A percentile compares a stretch with the other conserved stretches of the same genome.
These are phyloP conservation scores for Rugonectria rugulosa DNA, from an alignment of 2,329 filamentous ascomycete genomes.

Conservation along the genomic window DNA sequence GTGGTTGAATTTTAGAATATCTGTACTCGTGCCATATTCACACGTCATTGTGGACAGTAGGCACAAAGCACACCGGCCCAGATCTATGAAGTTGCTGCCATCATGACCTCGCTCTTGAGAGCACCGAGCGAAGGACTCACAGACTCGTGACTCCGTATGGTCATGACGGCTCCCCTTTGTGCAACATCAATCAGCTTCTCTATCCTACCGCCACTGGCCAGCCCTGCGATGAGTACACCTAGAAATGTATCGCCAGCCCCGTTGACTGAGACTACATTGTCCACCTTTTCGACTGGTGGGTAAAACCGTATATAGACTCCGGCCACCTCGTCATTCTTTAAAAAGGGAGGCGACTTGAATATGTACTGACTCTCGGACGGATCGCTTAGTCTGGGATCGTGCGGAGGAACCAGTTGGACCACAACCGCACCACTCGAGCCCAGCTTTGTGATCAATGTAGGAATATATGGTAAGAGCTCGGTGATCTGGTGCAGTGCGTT, in stretches of 20 bases:
- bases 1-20: too few species aligned
- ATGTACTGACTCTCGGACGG: slow-evolving; percentile 73
- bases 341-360: slow-evolving; percentile 67
- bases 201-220: slow-evolving; percentile 66
- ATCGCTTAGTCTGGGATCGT: slow-evolving; percentile 72
- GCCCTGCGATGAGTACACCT: slow-evolving; percentile 79
- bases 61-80: too few species aligned
- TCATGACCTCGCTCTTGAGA: too few species aligned
- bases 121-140: too few species aligned
- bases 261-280: slow-evolving; percentile 86
- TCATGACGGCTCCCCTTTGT: slow-evolving; percentile 81
- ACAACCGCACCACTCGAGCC: slow-evolving; percentile 79
- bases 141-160: slow-evolving; percentile 76
- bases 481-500: too few species aligned
- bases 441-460: slow-evolving; percentile 84
- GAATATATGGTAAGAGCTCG: slow-evolving; percentile 87
- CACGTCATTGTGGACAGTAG: too few species aligned
- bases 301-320: slow-evolving; percentile 85
- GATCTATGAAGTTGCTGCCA: too few species aligned
- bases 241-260: slow-evolving; percentile 94
- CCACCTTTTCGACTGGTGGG: slow-evolving; percentile 70
- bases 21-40: too few species aligned
- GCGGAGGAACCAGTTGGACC: slow-evolving; percentile 71
- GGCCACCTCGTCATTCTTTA: slow-evolving; percentile 64
- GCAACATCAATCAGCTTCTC: slow-evolving; percentile 77